Evolutionary conservation across 1,284 basidiomycete species (phyloP), one percentile per base, ranked within the genome.

Genomic region (Stereum hirsutum): DNA sequence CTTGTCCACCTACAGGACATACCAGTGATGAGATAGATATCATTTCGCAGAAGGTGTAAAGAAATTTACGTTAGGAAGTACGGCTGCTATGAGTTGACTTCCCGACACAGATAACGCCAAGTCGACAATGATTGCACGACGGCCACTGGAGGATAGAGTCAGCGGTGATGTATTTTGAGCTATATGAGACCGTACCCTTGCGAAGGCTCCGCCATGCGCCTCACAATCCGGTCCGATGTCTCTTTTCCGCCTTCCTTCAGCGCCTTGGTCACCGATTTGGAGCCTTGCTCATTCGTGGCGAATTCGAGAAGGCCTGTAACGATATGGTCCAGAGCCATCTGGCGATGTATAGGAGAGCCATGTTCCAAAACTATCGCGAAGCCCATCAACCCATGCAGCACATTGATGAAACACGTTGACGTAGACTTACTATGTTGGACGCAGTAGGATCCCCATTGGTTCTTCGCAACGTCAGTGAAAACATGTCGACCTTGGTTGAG

Each of bases 381-480:
- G n/a, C n/a, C n/a, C n/a, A n/a, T n/a, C n/a, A n/a, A n/a, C n/a
- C n/a, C n/a, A n/a, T n/a, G n/a, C n/a, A 34, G 49, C 42, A 24
- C 44, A 23, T n/a, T 27, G 34, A 31, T 39, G 37, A 42, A 19
- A 21, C 7, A 28, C 12, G 21, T 1, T 42, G n/a, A 35, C 20
- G 19, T 10, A 35, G 40, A 31, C 32, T 39, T 50, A 89, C 86
- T 85, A 48, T 89, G 86, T 53, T 89, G 84, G 25, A 89, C 69
- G 57, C 84, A 88, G 53, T 88, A 89, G 1, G 83, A 81, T 10
- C 86, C 87, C 86, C 86, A 89, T 56, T 89, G 86, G 52, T 78
- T 89, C 63, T 85, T 87, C 14, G 79, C 69, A n/a, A 89, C 83
- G 49, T 87, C 81, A 14, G 71, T 68, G 49, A 89, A 88, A 20